Base-by-base conservation (phyloP, 2,329 filamentous ascomycete genomes). In the Dothistroma pini region DNA sequence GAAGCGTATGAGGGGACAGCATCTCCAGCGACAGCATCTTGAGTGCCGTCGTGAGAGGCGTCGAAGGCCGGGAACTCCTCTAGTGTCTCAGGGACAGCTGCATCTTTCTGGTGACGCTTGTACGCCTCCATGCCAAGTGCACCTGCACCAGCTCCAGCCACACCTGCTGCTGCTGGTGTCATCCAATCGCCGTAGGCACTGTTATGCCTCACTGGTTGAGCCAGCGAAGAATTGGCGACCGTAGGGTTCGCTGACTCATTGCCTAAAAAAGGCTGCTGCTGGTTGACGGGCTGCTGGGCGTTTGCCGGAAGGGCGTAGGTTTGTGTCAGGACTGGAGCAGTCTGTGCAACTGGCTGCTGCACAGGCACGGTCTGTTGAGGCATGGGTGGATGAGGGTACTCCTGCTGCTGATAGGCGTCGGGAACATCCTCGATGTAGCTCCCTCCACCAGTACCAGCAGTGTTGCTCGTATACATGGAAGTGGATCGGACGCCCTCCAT, bases 181-280 rank as follows among this genome's bases (percentile, higher is more conserved):
- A 85, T 80, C 83, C 83, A 86, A 32, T 81, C 76, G 16, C 80
- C 80, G 56, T 77, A 73, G 25, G 61, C 75, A 63, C 76, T 81
- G 61, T 76, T 74, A 54, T 74, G 25, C 8, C 75, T 48, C 51
- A 61, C 64, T 64, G 61, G 55, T 57, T 66, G 59, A 64, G 63
- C 53, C 56, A 63, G 60, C 59, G 61, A 57, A 48, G 58, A 48
- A 14, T 54, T 63, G 22, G 29, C 57, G 55, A 25, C 53, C 41
- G 57, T 22, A 50, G 56, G 21, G 22, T 49, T 35, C 53, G 60
- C 66, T 61, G 67, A 63, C 63, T 67, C 61, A 63, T 38, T 50
- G 54, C 63, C 66, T 70, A 66, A 66, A 70, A 70, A 71, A 68
- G 70, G 63, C 59, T 66, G 66, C 44, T 65, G 62, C 49, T 69